Evolutionary conservation across 345 rosid genomes (phyloP).

Genomic region (Aquilaria malaccensis): DNA sequence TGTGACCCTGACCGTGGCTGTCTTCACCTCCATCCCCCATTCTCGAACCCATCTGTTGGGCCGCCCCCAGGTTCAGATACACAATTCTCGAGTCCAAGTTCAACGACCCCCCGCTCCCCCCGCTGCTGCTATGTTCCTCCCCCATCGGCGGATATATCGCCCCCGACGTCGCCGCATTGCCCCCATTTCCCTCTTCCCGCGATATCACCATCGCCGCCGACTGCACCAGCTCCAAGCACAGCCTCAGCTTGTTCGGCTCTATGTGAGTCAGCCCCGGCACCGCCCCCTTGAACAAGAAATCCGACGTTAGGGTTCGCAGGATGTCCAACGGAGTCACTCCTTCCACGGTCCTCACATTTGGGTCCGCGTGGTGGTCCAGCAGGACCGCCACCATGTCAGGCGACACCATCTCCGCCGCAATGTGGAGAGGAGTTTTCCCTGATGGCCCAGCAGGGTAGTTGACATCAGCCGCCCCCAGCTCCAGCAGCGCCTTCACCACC

Average conservation of each 20-base stretch:
- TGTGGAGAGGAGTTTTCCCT: conserved; percentile 86
- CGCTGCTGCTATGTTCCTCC: conserved; percentile 48
- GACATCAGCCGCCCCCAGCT: conserved; percentile 96
- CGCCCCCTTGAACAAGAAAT: conserved; percentile 98
- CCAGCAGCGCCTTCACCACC: conserved; percentile 95
- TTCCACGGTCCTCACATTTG: conserved; percentile 84
- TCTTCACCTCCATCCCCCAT: conserved; percentile 52
- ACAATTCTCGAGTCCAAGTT: conserved; percentile 85
- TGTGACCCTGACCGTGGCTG: conserved; percentile 21
- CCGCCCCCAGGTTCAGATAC: conserved; percentile 86
- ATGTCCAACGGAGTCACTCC: conserved; percentile 93
- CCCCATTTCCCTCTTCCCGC: conserved; percentile 96
- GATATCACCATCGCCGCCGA: conserved; percentile 96
- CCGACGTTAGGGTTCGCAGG: conserved; percentile 91
- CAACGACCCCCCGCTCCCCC: conserved; percentile 29
- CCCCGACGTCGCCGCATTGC: conserved; percentile 37
- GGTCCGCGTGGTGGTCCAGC: conserved; percentile 95
- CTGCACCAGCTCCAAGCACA: conserved; percentile 97
- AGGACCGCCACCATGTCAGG: conserved; percentile 98
- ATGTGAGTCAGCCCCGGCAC: conserved; percentile 91
- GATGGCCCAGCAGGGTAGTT: conserved; percentile 91
- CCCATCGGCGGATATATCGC: conserved; percentile 56
- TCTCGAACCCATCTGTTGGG: conserved; percentile 60
- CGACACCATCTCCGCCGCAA: conserved; percentile 98
- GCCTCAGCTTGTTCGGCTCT: conserved; percentile 92